phyloP scores from a whole-genome alignment of 202 grass and related monocot genomes.

The Cymbopogon flexuosus region DNA sequence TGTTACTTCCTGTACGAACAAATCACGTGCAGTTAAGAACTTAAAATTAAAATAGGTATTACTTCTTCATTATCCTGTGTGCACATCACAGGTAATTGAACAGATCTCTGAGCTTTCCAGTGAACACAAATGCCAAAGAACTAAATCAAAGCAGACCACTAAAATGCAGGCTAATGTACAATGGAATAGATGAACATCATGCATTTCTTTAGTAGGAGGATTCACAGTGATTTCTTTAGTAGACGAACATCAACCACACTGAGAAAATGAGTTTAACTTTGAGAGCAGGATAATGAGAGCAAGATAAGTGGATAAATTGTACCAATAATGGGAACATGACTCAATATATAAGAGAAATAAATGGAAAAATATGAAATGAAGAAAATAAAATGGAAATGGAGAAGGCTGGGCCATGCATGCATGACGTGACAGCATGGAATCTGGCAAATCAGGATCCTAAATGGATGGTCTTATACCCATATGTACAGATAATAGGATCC shows the following conservation, averaged over 20 bases:
- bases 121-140: neutral
- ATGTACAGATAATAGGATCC: neutral
- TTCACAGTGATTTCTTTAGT: neutral
- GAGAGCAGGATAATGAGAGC: neutral
- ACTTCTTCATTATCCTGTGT: neutral
- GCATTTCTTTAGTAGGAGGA: neutral
- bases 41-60: neutral
- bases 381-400: neutral
- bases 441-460: neutral
- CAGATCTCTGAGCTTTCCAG: neutral
- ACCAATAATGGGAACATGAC: neutral
- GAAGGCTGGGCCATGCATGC: neutral
- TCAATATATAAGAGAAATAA: neutral
- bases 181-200: neutral
- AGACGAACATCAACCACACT: neutral
- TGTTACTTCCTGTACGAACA: neutral
- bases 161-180: neutral
- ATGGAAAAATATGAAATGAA: neutral
- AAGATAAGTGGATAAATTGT: neutral
- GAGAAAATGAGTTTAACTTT: neutral
- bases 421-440: neutral
- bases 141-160: neutral
- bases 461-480: too few species aligned
- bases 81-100: neutral
- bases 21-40: neutral